Evolutionary conservation across 495 filamentous ascomycete genomes (phyloP).

Genomic region (Hypoxylon fuscum): DNA sequence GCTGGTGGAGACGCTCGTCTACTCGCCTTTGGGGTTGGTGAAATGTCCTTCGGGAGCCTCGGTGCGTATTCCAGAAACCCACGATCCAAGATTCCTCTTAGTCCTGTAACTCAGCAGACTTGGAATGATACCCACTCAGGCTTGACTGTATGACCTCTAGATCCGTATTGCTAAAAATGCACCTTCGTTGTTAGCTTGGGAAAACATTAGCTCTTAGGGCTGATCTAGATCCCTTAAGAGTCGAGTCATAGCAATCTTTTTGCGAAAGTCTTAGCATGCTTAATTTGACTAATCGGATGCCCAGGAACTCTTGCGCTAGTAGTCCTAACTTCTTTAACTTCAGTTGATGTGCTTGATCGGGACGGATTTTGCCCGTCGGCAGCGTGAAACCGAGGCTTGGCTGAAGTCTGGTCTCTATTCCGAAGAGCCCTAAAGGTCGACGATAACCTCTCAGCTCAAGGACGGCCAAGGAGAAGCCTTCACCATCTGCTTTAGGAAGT

Average conservation of each 20-base stretch:
- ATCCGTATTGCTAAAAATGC: background rate
- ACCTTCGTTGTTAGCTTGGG: background rate
- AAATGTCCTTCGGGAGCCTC: background rate
- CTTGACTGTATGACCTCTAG: background rate
- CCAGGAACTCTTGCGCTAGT: constrained; percentile 15
- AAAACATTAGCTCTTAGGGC: background rate
- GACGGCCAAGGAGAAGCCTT: no score
- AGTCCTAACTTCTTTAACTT: constrained; percentile 25
- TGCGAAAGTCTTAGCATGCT: constrained; percentile 5
- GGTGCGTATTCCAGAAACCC: background rate
- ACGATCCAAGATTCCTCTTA: constrained; percentile 7
- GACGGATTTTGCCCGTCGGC: constrained; percentile 19
- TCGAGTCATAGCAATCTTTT: background rate
- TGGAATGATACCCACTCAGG: background rate
- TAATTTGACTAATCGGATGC: constrained; percentile 22
- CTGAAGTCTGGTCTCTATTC: no score
- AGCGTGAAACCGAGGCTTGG: constrained; percentile 4
- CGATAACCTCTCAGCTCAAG: no score
- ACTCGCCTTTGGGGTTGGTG: constrained; percentile 10
- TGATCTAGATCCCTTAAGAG: background rate
- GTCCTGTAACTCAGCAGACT: no score
- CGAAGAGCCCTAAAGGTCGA: no score
- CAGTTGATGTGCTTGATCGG: constrained; percentile 1
- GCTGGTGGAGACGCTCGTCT: constrained; percentile 9
- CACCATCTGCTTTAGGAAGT: no score